Evolutionary conservation across 2,329 filamentous ascomycete genomes (phyloP), one percentile per base, ranked within the genome.

Genomic region (Alternaria incomplexa): DNA sequence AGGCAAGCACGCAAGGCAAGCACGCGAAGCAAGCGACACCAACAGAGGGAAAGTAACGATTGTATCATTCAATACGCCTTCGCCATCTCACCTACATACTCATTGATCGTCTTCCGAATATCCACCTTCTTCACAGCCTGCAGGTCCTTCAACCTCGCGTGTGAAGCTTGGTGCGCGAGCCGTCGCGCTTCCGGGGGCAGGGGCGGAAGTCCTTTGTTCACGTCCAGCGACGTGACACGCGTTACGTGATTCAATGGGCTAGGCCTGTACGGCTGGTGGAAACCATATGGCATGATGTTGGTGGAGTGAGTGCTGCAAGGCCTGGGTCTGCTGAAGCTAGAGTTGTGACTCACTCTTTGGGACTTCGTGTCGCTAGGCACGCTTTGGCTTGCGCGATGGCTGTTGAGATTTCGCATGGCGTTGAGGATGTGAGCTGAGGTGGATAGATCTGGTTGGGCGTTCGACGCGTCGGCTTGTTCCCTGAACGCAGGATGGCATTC

Each of bases 191-290:
- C 28, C 15, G 47, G 36, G n/a, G 64, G 64, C 20, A 67, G 40
- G 3, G 64, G 62, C 20, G 62, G 64, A 25, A 67, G 36, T 22
- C 25, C 46, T 45, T 67, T 67, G 36, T 65, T 64, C 17, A 62
- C 54, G 7, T 61, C 56, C 3, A 61, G n/a, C 15, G 47, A 30
- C 5, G 28, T 23, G 10, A 44, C 22, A 30, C 48, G 32, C 10
- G 40, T 58, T 11, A 58, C 40, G 17, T 52, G 50, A 36, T 30
- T 65, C 56, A 32, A 30, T n/a, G 36, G 56, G 12, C 60, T 52
- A 10, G 56, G 17, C 15, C 50, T 63, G 44, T 62, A 63, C 15
- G 60, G 56, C 26, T 56, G 60, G n/a, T 55, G 32, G 11, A 65
- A 28, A 43, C 55, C 51, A 8, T 51, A 32, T 15, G 50, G 44